A percentile compares a stretch with the other conserved stretches of the same genome.
These are phyloP conservation scores for Alternaria ethzedia DNA, from an alignment of 2,329 filamentous ascomycete genomes.

Conservation along the genomic window DNA sequence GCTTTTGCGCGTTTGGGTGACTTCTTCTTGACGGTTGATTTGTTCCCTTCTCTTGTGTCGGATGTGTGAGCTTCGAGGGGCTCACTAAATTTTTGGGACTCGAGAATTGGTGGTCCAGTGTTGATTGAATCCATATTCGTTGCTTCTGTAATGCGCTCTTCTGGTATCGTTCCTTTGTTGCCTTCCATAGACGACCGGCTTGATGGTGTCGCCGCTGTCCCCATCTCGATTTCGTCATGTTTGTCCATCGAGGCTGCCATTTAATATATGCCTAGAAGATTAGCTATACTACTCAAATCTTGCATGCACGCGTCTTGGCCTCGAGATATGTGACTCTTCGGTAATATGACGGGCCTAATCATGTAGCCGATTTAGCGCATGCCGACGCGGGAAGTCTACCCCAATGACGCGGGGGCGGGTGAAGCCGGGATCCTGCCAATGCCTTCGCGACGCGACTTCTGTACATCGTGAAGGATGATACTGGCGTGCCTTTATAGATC, in stretches of 20 bases:
- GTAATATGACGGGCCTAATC: slow-evolving; percentile 11
- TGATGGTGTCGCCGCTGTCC: neutral
- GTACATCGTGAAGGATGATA: no score
- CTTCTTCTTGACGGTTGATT: neutral
- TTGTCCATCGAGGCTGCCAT: neutral
- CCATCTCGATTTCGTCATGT: neutral
- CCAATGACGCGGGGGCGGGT: neutral
- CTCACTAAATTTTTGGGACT: neutral
- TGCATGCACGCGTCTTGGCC: neutral
- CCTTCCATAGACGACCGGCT: neutral
- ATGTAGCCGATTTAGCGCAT: slow-evolving; percentile 7
- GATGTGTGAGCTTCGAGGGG: neutral
- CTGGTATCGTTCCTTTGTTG: neutral
- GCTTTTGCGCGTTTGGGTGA: slow-evolving; percentile 8
- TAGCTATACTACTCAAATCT: neutral
- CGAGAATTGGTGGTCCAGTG: neutral
- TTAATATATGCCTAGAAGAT: neutral
- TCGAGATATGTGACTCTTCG: neutral
- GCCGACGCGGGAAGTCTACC: neutral
- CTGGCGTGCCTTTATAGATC: no score
- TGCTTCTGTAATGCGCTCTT: neutral
- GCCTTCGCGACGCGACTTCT: no score
- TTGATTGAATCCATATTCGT: neutral
- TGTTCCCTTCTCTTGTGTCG: neutral
- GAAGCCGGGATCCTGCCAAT: neutral